Conservation (phyloP, 2,329 filamentous ascomycete species). For the Arthrobotrys conoides region DNA sequence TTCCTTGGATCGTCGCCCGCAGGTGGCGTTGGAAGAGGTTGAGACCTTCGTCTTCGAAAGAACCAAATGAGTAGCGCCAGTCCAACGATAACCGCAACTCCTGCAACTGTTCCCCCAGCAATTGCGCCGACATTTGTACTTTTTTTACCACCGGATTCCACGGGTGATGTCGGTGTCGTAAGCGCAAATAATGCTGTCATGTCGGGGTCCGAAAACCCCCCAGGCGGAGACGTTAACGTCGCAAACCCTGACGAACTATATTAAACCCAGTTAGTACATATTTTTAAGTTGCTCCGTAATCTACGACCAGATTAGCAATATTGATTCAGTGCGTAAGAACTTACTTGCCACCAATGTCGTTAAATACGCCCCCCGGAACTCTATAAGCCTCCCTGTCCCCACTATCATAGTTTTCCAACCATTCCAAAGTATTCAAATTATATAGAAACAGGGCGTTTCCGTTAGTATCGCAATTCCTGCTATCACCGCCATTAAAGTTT, state of each 20-base stretch:
- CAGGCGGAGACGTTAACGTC: conserved; percentile 33
- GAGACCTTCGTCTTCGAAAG: conserved; percentile 14
- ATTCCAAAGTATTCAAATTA: conserved; percentile 40
- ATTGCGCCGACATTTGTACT: conserved; percentile 29
- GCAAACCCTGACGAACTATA: conserved; percentile 45
- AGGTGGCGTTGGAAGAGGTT: conserved; percentile 20
- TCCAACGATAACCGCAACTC: conserved; percentile 8
- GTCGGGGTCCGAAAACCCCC: conserved; percentile 33
- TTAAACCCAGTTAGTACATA: neutral
- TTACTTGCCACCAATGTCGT: conserved; percentile 49
- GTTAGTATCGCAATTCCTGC: conserved; percentile 35
- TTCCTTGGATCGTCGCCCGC: conserved; percentile 36
- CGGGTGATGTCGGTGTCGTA: conserved; percentile 11
- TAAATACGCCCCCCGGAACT: conserved; percentile 15
- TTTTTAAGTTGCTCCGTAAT: neutral
- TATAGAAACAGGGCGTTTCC: conserved; percentile 51
- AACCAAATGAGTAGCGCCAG: conserved; percentile 20
- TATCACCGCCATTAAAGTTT: conserved; percentile 39
- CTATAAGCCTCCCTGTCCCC: conserved; percentile 24
- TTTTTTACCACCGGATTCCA: neutral
- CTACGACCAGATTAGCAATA: too few species aligned
- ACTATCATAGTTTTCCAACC: conserved; percentile 33
- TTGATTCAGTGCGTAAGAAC: neutral
- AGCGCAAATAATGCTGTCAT: conserved; percentile 28
- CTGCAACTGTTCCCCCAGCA: conserved; percentile 37